phyloP scores from a whole-genome alignment of 768 basidiomycete genomes.

The Leccinum aurantiacum region DNA sequence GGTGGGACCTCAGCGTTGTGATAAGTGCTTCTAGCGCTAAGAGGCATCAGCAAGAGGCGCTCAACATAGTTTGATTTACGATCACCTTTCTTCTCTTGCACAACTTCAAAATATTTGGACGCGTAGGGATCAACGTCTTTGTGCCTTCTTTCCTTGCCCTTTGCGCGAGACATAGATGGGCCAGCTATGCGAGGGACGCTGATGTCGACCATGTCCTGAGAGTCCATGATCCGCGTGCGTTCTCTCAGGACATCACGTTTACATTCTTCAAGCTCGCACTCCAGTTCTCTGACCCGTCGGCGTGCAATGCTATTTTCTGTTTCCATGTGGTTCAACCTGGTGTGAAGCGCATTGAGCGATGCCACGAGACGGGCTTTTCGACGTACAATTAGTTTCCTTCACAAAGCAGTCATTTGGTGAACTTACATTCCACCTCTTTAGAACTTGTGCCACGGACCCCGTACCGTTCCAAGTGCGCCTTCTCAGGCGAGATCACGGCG shows the following conservation, averaged over 20 bases:
- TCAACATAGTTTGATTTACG: not conserved
- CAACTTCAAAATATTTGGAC: conserved; percentile 68
- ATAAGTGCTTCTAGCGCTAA: conserved; percentile 83
- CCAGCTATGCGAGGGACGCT: conserved; percentile 14
- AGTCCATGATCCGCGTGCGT: conserved; percentile 60
- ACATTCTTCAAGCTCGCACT: conserved; percentile 81
- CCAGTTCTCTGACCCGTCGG: conserved; percentile 81
- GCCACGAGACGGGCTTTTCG: conserved; percentile 57
- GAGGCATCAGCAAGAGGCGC: conserved; percentile 13
- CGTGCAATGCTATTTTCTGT: conserved; percentile 81
- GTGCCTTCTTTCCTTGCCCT: conserved; percentile 28
- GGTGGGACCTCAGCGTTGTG: conserved; percentile 66
- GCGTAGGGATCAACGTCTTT: conserved; percentile 40
- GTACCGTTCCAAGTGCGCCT: conserved; percentile 50
- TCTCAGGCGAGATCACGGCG: conserved; percentile 74
- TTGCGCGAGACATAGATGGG: conserved; percentile 25
- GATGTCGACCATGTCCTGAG: conserved; percentile 41
- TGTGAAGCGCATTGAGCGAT: conserved; percentile 62
- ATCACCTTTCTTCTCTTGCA: conserved; percentile 87
- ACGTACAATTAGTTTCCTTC: not conserved
- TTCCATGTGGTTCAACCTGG: conserved; percentile 71
- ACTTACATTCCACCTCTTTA: conserved; percentile 65
- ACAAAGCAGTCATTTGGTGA: not conserved
- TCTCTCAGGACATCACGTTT: conserved; percentile 76
- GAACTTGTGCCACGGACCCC: conserved; percentile 46